Conservation (phyloP, 352 stramenopile genomes). For the Blastocystis sp. region DNA sequence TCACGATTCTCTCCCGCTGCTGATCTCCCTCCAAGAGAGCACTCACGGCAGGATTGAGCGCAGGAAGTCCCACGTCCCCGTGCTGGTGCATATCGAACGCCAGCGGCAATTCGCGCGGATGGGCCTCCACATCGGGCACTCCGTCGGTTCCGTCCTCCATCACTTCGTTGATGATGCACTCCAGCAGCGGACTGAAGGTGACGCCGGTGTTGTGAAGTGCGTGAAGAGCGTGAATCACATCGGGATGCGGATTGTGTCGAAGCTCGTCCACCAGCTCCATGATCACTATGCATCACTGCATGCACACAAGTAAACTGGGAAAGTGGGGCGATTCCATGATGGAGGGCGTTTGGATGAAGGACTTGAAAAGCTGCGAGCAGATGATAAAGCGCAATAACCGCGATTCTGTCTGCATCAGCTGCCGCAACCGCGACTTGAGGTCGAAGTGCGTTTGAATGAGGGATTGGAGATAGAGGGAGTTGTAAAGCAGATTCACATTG, state of each 20-base stretch:
- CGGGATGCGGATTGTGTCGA: background rate
- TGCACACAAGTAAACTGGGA: background rate
- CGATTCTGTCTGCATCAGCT: background rate
- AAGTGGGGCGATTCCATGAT: slow-evolving; percentile 48
- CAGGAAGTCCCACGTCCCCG: slow-evolving; percentile 12
- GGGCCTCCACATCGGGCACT: background rate
- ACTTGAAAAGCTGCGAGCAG: slow-evolving; percentile 54
- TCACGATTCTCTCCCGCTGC: background rate
- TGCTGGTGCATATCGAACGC: background rate
- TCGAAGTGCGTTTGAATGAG: slow-evolving; percentile 29
- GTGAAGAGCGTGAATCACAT: slow-evolving; percentile 22
- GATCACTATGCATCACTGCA: slow-evolving; percentile 17
- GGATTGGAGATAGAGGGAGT: background rate
- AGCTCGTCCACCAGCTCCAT: slow-evolving; percentile 49
- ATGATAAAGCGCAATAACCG: slow-evolving; percentile 22
- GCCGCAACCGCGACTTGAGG: background rate
- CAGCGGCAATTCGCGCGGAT: background rate
- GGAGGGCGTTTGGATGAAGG: slow-evolving; percentile 37
- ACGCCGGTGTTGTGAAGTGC: slow-evolving; percentile 16
- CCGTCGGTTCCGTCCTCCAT: background rate
- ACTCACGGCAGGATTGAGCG: slow-evolving; percentile 11
- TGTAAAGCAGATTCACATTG: slow-evolving; percentile 22
- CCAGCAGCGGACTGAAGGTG: background rate
- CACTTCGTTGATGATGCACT: slow-evolving; percentile 11
- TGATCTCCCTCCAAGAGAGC: background rate